Conservation (phyloP, 2,329 filamentous ascomycete genomes). For the Ophiostoma sp. region DNA sequence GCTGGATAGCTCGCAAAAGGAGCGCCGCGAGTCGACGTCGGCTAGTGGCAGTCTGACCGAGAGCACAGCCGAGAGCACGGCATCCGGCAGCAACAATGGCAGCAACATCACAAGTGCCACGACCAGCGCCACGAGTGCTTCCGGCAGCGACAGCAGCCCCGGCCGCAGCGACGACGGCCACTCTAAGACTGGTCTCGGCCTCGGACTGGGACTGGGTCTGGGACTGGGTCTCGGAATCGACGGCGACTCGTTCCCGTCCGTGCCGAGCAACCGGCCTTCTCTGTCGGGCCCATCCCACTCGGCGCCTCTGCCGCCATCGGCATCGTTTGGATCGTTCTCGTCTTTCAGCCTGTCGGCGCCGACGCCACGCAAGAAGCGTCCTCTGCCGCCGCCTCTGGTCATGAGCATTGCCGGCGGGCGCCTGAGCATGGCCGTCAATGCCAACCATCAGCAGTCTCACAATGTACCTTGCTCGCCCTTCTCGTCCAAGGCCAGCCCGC, state of each 20-base stretch:
- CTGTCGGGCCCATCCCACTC: background rate
- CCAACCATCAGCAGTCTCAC: background rate
- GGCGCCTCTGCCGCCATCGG: background rate
- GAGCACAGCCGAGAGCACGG: constrained; percentile 10
- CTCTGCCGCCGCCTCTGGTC: background rate
- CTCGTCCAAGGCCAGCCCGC: constrained; percentile 2
- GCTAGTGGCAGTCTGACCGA: constrained; percentile 6
- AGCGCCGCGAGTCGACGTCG: constrained; percentile 5
- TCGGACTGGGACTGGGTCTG: background rate
- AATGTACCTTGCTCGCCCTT: background rate
- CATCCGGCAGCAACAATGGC: constrained; percentile 15
- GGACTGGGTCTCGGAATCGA: background rate
- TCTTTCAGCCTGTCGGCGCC: background rate
- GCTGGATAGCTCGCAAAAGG: constrained; percentile 25
- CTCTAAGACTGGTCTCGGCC: background rate
- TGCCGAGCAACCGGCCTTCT: background rate
- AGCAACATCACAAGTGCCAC: constrained; percentile 13
- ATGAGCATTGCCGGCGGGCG: constrained; percentile 1
- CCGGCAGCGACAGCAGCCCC: background rate
- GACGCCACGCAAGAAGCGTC: constrained; percentile 9
- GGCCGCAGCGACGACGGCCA: background rate
- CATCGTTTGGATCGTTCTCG: background rate
- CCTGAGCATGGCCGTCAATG: background rate
- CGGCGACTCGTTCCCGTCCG: background rate
- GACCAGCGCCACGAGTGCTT: background rate